These are phyloP conservation scores for Colletotrichum sp. DNA, from an alignment of 2,329 filamentous ascomycete species.

Conservation along the genomic window DNA sequence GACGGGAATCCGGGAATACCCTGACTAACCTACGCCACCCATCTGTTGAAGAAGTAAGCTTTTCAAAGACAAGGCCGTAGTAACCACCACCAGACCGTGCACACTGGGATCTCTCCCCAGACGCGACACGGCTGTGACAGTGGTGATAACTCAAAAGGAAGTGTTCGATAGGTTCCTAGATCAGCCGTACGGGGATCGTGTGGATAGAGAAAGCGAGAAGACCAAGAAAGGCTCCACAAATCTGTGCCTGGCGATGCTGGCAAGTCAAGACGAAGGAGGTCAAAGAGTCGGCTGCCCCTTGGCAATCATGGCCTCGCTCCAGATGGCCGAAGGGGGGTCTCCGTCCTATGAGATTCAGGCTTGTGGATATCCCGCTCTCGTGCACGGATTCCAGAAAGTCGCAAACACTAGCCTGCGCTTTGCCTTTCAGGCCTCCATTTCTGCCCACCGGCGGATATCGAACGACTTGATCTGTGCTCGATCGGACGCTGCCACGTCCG, in stretches of 20 bases:
- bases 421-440: neutral
- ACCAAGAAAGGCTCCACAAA: neutral
- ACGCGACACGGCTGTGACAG: conserved; percentile 21
- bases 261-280: conserved; percentile 3
- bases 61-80: neutral
- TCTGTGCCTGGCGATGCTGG: neutral
- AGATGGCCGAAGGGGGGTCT: neutral
- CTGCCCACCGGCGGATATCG: neutral
- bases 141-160: conserved; percentile 10
- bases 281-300: neutral
- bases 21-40: neutral
- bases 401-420: neutral
- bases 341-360: neutral
- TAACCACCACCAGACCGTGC: neutral
- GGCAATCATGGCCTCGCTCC: neutral
- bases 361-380: neutral
- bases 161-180: neutral
- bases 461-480: neutral
- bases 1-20: neutral
- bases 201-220: neutral
- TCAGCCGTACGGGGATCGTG: neutral
- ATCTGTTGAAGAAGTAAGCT: neutral
- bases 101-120: neutral
- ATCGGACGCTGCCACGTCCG: neutral
- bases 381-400: neutral